A percentile compares a stretch with the other conserved stretches of the same genome.
These are phyloP conservation scores for Apophysomyces sp. DNA, from an alignment of 371 early-diverging fungal species.

Conservation along the genomic window DNA sequence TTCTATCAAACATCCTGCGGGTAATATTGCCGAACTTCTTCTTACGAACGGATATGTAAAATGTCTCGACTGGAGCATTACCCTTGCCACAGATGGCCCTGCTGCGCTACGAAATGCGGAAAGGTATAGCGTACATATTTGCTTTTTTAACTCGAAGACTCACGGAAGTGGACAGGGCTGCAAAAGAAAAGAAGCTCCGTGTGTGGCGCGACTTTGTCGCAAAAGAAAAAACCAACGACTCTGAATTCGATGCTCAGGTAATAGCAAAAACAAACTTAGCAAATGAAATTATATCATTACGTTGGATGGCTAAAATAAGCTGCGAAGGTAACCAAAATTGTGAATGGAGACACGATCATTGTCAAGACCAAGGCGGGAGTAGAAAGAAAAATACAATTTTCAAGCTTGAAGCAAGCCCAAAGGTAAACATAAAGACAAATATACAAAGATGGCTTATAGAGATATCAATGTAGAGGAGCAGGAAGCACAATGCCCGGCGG, in stretches of 20 bases:
- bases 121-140: slow-evolving; percentile 18
- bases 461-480: slow-evolving; percentile 19
- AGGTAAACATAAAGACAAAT: slow-evolving; percentile 21
- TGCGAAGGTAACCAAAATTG: slow-evolving; percentile 61
- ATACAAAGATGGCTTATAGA: neutral
- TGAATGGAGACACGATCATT: slow-evolving; percentile 81
- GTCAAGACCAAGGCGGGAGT: slow-evolving; percentile 58
- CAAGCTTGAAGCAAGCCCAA: slow-evolving; percentile 79
- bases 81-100: slow-evolving; percentile 77
- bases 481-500: slow-evolving; percentile 36
- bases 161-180: slow-evolving; percentile 23
- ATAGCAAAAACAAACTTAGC: neutral
- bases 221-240: slow-evolving; percentile 37
- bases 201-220: slow-evolving; percentile 75
- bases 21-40: slow-evolving; percentile 91
- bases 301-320: neutral
- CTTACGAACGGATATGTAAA: slow-evolving; percentile 83
- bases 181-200: slow-evolving; percentile 75
- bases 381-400: slow-evolving; percentile 81
- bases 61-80: slow-evolving; percentile 87
- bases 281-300: neutral
- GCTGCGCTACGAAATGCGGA: slow-evolving; percentile 79
- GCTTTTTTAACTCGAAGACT: neutral
- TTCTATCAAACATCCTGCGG: slow-evolving; percentile 79
- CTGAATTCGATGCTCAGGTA: slow-evolving; percentile 62